Base-by-base conservation (phyloP, 352 stramenopile species). In the Globisporangium acanthophoron region DNA sequence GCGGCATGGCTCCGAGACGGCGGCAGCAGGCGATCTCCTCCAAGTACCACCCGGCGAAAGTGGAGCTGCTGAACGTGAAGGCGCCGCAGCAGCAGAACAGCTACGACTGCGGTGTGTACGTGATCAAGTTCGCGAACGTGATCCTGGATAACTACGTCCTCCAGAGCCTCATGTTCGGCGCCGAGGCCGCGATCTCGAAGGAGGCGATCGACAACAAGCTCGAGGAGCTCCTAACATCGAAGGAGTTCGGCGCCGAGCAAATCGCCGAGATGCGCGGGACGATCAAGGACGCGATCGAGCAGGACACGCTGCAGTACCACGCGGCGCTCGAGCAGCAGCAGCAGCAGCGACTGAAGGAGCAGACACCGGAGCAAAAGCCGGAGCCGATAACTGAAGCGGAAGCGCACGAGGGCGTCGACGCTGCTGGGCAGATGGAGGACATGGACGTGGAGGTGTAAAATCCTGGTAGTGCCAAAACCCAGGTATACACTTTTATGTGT, bases 61-160 rank as follows among this genome's bases (percentile, higher is more conserved):
- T 86, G 39, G 20, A 68, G 40, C 44, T 58, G 5, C 40, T 80
- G 24, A 62, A 64, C 6, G 69, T 85, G n/a, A 70, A 80, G 39
- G 56, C 64, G 1, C 78, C 81, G 41, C 65, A 63, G 24, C 79
- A 91, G 57, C 67, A 85, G 21, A 89, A 91, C 54, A 70, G 65
- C 50, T 86, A 78, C 45, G 79, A 90, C 48, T 90, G 73, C 41
- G 76, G 82, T 15, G 80, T 88, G 24, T 89, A 85, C 56, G 68
- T 86, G 40, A 49, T 90, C 29, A 81, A 85, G 59, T 78, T 81
- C 27, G 78, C 74, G 8, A 69, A 88, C 21, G 72, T 79, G 63
- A 80, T 89, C 0, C 31, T 89, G 39, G 55, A 66, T 3, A 82
- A 79, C 21, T 81, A 73, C 53, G 24, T 73, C 49, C 45, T 64